Conservation (phyloP, 192 early-diverging fungal genomes). For the Umbelopsis sp. region DNA sequence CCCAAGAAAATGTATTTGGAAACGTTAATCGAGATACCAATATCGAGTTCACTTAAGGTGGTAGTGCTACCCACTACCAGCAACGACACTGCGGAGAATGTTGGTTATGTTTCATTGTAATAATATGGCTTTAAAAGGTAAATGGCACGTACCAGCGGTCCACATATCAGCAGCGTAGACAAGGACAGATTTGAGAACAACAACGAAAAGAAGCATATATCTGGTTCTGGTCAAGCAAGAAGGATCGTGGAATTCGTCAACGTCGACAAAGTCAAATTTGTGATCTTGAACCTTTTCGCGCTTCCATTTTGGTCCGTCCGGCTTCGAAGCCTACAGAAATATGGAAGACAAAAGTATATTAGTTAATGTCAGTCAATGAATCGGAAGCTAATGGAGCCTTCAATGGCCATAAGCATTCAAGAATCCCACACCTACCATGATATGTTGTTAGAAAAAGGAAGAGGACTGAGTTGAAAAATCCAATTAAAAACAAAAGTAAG, state of each 20-base stretch:
- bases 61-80: conserved; percentile 27
- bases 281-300: conserved; percentile 80
- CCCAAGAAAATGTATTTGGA: conserved; percentile 59
- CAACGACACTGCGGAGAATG: conserved; percentile 25
- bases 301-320: conserved; percentile 69
- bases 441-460: not conserved
- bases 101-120: conserved; percentile 4
- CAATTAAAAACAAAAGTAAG: not conserved
- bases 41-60: conserved; percentile 6
- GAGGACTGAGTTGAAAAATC: not conserved
- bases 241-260: conserved; percentile 70
- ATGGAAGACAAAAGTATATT: not conserved
- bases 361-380: not conserved
- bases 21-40: conserved; percentile 28
- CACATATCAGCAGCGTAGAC: conserved; percentile 84
- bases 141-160: conserved; percentile 53
- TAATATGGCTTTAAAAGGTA: not conserved
- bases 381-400: too few relatives aligned
- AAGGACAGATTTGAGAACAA: conserved; percentile 72
- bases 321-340: not conserved
- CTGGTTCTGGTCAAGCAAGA: conserved; percentile 45
- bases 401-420: not conserved
- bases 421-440: not conserved
- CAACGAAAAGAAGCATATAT: conserved; percentile 64
- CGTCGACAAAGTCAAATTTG: conserved; percentile 89